Evolutionary conservation across 495 filamentous ascomycete genomes (phyloP), one percentile per base, ranked within the genome.

Genomic region (Pyrenula massariospora): DNA sequence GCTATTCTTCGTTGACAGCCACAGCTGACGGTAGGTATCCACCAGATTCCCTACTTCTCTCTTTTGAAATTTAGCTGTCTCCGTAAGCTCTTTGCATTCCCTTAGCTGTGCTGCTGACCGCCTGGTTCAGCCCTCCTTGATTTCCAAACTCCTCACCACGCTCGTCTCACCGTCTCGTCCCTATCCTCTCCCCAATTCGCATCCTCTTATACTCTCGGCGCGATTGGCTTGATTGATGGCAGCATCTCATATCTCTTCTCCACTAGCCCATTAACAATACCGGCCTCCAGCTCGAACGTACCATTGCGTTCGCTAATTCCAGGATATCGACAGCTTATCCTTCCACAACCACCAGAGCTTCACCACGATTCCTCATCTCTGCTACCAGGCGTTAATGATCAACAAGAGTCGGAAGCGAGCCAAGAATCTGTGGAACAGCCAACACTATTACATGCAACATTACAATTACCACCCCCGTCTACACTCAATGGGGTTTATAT

Each of bases 211-310:
- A 84, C 86, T 22, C 77, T 96, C 12, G 86, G 88, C 50, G 92
- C 81, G 48, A 77, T 91, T 12, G 91, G 90, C 48, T 69, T 94
- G 51, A 88, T 96, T 31, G 89, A 95, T 70, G 91, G 91, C 65
- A 93, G 89, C 8, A 77, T 96, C 24, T 93, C 88, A 24, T 96
- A 95, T 67, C 79, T 95, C 21, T 93, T 93, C 74, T 89, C 87
- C 56, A 90, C 89, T 0, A 75, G 91, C 2, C 83, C 87, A 12
- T 76, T 95, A 53, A 66, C 74, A 8, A 70, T 80, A 48, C 70
- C 72, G 21, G 80, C 76, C 55, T 73, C 70, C 65, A 88, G 82
- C 65, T 70, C 74, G 12, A 61, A 78, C 47, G 76, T 89, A 10
- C 79, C 83, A 19, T 73, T 91, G 12, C 77, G 78, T 50, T 75